Evolutionary conservation across 768 basidiomycete species (phyloP).

Genomic region (Boletus subcaerulescens): DNA sequence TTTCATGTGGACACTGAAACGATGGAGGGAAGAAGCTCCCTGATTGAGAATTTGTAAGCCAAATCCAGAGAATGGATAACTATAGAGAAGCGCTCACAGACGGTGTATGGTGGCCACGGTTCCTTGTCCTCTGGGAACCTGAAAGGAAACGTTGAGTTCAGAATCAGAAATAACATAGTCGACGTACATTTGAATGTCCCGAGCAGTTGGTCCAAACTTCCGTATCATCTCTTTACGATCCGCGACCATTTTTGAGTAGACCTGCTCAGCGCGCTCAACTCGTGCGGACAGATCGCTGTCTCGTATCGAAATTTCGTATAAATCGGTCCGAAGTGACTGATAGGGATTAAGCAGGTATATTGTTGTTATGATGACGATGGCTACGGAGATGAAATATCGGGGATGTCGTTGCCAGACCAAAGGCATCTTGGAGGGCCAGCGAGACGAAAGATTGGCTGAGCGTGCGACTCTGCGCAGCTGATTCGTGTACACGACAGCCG

Average conservation of each 20-base stretch:
- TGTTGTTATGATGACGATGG: slow-evolving; percentile 40
- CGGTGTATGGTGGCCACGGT: slow-evolving; percentile 58
- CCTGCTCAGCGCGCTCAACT: slow-evolving; percentile 40
- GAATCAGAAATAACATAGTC: slow-evolving; percentile 1
- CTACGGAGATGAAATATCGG: slow-evolving; percentile 46
- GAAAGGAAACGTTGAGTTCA: slow-evolving; percentile 2
- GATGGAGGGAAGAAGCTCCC: slow-evolving; percentile 48
- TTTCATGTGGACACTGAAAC: slow-evolving; percentile 43
- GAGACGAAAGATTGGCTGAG: slow-evolving; percentile 6
- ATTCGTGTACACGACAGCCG: slow-evolving; percentile 5
- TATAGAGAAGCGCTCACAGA: slow-evolving; percentile 39
- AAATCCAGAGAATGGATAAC: not conserved
- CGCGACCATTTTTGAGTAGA: slow-evolving; percentile 43
- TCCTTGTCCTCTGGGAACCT: slow-evolving; percentile 52
- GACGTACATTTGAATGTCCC: slow-evolving; percentile 42
- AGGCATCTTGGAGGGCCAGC: slow-evolving; percentile 23
- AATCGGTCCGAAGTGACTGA: slow-evolving; percentile 24
- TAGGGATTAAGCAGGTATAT: slow-evolving; percentile 47
- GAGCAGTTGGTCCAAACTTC: slow-evolving; percentile 51
- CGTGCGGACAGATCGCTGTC: slow-evolving; percentile 39
- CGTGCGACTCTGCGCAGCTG: slow-evolving; percentile 3
- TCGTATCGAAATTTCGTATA: slow-evolving; percentile 23
- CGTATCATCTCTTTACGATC: slow-evolving; percentile 48
- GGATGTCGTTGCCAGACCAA: slow-evolving; percentile 45
- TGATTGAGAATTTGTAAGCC: slow-evolving; percentile 12